phyloP scores from a whole-genome alignment of 495 filamentous ascomycete species.

The Aspergillus asperescens region DNA sequence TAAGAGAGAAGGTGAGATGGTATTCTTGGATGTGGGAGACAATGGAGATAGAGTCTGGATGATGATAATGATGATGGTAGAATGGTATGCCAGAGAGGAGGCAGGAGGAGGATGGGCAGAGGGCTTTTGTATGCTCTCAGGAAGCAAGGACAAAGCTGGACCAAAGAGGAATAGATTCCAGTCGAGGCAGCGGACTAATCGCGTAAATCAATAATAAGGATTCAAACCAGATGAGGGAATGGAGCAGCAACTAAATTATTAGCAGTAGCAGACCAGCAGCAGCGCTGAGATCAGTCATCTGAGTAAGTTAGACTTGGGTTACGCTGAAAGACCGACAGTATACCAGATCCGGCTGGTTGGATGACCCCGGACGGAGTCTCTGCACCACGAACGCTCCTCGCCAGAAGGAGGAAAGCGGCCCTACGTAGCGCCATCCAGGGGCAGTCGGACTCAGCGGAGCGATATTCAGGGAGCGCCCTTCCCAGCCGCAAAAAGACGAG shows the following conservation, averaged over 20 bases:
- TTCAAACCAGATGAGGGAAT: conserved; percentile 3
- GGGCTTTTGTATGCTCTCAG: conserved; percentile 15
- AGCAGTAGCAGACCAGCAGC: not conserved
- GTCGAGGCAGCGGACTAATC: too few species aligned
- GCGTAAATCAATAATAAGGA: conserved; percentile 6
- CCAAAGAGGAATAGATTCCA: conserved; percentile 18
- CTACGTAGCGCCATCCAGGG: conserved; percentile 3
- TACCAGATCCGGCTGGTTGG: conserved; percentile 9
- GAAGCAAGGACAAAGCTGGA: conserved; percentile 12
- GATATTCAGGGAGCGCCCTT: not conserved
- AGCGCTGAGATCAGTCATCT: too few species aligned
- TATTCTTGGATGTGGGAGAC: conserved; percentile 1
- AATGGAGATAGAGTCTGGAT: not conserved
- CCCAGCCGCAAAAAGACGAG: conserved; percentile 13
- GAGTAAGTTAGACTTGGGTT: too few species aligned
- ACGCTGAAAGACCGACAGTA: too few species aligned
- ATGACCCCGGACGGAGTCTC: conserved; percentile 7
- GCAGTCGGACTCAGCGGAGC: not conserved
- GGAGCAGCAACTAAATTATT: conserved; percentile 10
- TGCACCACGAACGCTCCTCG: not conserved
- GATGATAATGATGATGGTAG: conserved; percentile 4
- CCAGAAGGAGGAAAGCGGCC: not conserved
- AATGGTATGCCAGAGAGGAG: not conserved
- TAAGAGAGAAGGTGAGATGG: conserved; percentile 2
- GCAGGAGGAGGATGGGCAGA: conserved; percentile 17